phyloP scores from a whole-genome alignment of 495 filamentous ascomycete species.

The Penicillium egyptiacum region DNA sequence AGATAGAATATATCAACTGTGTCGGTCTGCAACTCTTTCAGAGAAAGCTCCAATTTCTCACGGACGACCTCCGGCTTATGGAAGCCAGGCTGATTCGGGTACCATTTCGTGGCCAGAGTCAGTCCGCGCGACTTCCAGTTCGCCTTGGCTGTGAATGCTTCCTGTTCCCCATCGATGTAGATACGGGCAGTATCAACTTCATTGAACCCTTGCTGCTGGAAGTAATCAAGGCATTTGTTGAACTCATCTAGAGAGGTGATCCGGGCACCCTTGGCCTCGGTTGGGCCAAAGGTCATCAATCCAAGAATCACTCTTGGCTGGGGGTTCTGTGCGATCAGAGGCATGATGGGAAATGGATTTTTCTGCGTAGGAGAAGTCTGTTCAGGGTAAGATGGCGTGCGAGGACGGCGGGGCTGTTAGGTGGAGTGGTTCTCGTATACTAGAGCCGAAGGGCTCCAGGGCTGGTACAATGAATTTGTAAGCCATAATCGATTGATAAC shows the following conservation, averaged over 20 bases:
- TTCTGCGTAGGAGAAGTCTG: neutral
- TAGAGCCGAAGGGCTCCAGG: neutral
- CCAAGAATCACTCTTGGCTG: constrained; percentile 59
- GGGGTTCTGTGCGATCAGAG: constrained; percentile 52
- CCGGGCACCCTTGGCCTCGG: constrained; percentile 57
- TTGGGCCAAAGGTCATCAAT: constrained; percentile 61
- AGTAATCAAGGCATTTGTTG: constrained; percentile 63
- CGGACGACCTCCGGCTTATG: constrained; percentile 63
- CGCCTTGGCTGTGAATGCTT: constrained; percentile 74
- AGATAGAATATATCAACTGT: constrained; percentile 86
- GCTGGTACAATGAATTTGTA: neutral
- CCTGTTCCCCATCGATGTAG: constrained; percentile 74
- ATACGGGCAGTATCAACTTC: constrained; percentile 78
- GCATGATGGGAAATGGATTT: constrained; percentile 38
- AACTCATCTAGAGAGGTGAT: constrained; percentile 68
- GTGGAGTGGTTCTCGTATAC: constrained; percentile 10
- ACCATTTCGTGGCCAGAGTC: constrained; percentile 81
- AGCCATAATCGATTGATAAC: neutral
- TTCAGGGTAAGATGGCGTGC: constrained; percentile 8
- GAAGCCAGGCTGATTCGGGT: constrained; percentile 57
- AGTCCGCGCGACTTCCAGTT: constrained; percentile 81
- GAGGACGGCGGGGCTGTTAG: constrained; percentile 16
- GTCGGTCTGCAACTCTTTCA: constrained; percentile 73
- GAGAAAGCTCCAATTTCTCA: constrained; percentile 59
- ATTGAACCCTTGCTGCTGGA: constrained; percentile 72